Base-by-base conservation (phyloP, 768 basidiomycete genomes). In the Pleurotus pulmonarius region DNA sequence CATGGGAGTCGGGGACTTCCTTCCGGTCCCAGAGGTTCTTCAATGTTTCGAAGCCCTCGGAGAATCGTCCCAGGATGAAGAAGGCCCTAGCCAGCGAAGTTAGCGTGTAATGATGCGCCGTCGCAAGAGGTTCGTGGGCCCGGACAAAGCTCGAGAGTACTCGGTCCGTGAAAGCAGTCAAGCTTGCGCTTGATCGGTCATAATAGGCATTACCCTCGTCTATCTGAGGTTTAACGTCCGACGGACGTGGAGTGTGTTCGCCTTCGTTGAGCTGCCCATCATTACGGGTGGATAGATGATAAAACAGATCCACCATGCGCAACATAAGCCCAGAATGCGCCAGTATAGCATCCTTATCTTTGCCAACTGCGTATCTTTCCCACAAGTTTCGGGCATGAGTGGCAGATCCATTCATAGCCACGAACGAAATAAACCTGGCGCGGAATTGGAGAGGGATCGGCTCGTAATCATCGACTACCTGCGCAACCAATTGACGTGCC, bases 1-100 rank as follows among this genome's bases (percentile, higher is more conserved):
- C 88, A 63, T 81, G 72, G 39, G 78, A 60, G 66, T 90, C 86
- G 13, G 86, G 86, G 51, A 78, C 63, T 64, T 85, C 80, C 55
- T 64, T 68, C 48, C 83, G 80, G 20, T 66, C 60, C 40, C 82
- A 64, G 38, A 88, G 64, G 55, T 77, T 56, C 51, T 70, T 71
- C 62, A 90, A 70, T 20, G 75, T 69, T 8, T 67, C 61, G 55
- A 86, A 73, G 2, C 83, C 86, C 40, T 77, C 72, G 44, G 61
- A 47, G 59, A 76, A 65, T 46, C 76, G 65, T 18, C 81, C 84
- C 22, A 84, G 68, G 56, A 87, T 75, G 61, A 87, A 83, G 66
- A 79, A 79, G 18, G 79, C 83, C 56, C 86, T 78, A 1, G 86
- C 86, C 37, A 87, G 73, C 7, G 86, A 78, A 46, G 81, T 88